Percentiles rank a stretch among this genome's conserved stretches.
Conservation (phyloP, 2,329 filamentous ascomycete genomes). For the Penicillium hordei region DNA sequence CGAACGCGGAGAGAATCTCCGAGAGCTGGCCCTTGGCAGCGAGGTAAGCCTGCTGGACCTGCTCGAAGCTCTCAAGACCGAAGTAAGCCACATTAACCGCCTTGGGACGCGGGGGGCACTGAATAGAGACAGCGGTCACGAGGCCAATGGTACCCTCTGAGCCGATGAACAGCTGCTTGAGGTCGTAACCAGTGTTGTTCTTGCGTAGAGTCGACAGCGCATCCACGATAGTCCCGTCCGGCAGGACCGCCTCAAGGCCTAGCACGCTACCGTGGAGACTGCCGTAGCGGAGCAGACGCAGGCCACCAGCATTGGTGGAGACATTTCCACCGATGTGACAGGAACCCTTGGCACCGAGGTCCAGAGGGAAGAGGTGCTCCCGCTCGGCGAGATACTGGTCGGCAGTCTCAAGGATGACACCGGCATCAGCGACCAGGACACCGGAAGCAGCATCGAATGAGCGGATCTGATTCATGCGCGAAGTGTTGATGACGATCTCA, state of each 20-base stretch:
- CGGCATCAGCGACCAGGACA: constrained; percentile 84
- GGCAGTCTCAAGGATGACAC: constrained; percentile 83
- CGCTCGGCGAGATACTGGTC: constrained; percentile 82
- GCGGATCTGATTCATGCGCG: constrained; percentile 85
- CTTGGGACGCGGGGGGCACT: constrained; percentile 81
- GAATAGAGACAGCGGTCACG: constrained; percentile 84
- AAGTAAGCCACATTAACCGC: constrained; percentile 96
- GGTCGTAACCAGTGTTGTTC: constrained; percentile 98
- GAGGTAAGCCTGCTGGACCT: constrained; percentile 80
- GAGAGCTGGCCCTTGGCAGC: constrained; percentile 87
- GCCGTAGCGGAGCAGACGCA: constrained; percentile 87
- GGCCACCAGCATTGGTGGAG: constrained; percentile 89
- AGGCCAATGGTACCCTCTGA: constrained; percentile 93
- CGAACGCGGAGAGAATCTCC: constrained; percentile 95
- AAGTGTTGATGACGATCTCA: constrained; percentile 90
- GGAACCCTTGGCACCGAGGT: constrained; percentile 95
- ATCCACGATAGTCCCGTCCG: constrained; percentile 88
- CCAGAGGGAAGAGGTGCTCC: constrained; percentile 88
- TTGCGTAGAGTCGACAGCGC: constrained; percentile 87
- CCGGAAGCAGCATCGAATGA: constrained; percentile 93
- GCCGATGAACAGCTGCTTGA: constrained; percentile 96
- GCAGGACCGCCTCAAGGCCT: constrained; percentile 88
- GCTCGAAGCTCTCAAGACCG: constrained; percentile 83
- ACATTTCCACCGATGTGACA: constrained; percentile 97
- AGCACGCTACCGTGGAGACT: constrained; percentile 91